Evolutionary conservation across 495 filamentous ascomycete genomes (phyloP).

Genomic region (Lentithecium fluviatile): DNA sequence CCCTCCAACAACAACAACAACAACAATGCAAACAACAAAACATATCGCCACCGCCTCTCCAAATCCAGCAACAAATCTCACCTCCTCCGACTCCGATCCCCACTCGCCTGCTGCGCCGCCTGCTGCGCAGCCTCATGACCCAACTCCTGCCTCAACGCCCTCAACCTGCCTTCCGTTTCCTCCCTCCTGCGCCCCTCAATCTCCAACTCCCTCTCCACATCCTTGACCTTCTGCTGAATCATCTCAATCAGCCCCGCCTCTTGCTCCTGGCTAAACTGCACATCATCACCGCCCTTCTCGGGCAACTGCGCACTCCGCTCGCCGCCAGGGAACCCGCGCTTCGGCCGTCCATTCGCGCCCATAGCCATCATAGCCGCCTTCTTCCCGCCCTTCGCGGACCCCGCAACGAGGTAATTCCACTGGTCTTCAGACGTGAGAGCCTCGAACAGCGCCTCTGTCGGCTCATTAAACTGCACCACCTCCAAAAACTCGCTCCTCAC

Average conservation of each 20-base stretch:
- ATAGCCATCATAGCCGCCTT: constrained; percentile 23
- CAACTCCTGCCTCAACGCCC: constrained; percentile 21
- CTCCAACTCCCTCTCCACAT: constrained; percentile 28
- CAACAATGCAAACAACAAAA: no score
- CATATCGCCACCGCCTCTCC: no score
- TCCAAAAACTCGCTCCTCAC: constrained; percentile 79
- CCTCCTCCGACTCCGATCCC: constrained; percentile 32
- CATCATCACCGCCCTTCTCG: constrained; percentile 23
- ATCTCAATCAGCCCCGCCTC: constrained; percentile 23
- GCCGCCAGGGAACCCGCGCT: constrained; percentile 25
- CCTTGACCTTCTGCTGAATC: constrained; percentile 18
- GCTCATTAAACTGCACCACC: constrained; percentile 94
- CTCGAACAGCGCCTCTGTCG: constrained; percentile 56
- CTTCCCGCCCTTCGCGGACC: constrained; percentile 21
- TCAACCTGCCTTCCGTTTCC: constrained; percentile 26
- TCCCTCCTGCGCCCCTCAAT: constrained; percentile 24
- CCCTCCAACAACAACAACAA: no score
- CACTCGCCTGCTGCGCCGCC: constrained; percentile 32
- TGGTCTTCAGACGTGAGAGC: constrained; percentile 42
- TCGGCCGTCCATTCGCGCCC: constrained; percentile 19
- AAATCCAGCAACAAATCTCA: not conserved
- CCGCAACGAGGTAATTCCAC: constrained; percentile 37
- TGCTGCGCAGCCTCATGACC: constrained; percentile 33
- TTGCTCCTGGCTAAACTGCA: constrained; percentile 30
- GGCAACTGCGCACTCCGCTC: constrained; percentile 32